Evolutionary conservation across 2,329 filamentous ascomycete genomes (phyloP).

Genomic region (Colletotrichum musae): DNA sequence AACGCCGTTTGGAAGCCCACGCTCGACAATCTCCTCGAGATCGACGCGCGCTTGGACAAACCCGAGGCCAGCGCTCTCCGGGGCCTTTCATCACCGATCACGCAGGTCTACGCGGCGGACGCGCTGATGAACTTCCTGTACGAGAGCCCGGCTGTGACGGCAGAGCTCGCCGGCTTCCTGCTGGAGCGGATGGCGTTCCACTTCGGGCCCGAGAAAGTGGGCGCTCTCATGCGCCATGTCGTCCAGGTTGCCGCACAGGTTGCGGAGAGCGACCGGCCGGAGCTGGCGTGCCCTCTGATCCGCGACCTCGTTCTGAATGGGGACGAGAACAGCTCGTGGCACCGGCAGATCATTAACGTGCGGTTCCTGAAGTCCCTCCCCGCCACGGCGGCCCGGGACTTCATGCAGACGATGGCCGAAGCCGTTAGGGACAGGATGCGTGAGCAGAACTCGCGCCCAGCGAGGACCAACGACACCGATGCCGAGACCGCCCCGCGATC

Average conservation of each 20-base stretch:
- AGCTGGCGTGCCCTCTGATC: conserved; percentile 49
- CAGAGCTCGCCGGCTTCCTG: conserved; percentile 43
- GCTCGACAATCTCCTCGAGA: conserved; percentile 45
- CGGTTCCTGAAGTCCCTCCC: conserved; percentile 48
- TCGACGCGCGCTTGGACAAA: conserved; percentile 39
- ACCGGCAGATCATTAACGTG: conserved; percentile 48
- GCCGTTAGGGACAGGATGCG: conserved; percentile 49
- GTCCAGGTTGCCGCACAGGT: conserved; percentile 44
- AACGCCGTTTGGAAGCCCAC: conserved; percentile 51
- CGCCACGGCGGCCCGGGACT: conserved; percentile 43
- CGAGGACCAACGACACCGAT: background rate
- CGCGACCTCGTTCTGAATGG: conserved; percentile 48
- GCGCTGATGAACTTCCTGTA: conserved; percentile 31
- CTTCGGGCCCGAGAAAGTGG: conserved; percentile 38
- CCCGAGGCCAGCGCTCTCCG: conserved; percentile 28
- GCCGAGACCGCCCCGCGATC: background rate
- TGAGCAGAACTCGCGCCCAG: conserved; percentile 43
- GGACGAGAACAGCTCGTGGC: conserved; percentile 50
- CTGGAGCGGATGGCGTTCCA: conserved; percentile 41
- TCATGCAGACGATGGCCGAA: conserved; percentile 47
- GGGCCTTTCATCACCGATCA: conserved; percentile 17
- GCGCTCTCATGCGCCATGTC: conserved; percentile 35
- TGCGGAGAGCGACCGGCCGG: conserved; percentile 48
- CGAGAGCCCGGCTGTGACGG: conserved; percentile 21
- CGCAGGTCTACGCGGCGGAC: conserved; percentile 38